Percentiles rank a stretch among this genome's conserved stretches.
Conservation (phyloP, 2,329 filamentous ascomycete genomes). For the Hymenoscyphus fraxineus region DNA sequence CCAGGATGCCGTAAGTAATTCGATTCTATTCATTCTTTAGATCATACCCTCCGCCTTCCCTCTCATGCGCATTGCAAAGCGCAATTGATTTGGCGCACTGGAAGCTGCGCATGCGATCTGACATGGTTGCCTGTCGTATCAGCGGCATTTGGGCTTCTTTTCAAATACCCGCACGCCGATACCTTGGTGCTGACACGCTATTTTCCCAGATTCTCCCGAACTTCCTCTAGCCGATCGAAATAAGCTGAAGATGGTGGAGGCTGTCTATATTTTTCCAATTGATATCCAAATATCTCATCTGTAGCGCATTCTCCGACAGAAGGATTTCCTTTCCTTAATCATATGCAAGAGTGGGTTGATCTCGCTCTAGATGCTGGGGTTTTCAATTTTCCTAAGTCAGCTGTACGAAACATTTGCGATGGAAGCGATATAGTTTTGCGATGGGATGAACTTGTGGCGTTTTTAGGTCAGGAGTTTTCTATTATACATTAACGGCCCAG, state of each 20-base stretch:
- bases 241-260: not conserved
- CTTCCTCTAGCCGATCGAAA: not conserved
- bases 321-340: not conserved
- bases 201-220: not conserved
- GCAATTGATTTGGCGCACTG: not conserved
- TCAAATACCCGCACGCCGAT: not conserved
- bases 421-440: not conserved
- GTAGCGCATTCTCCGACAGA: not conserved
- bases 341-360: not conserved
- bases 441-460: not conserved
- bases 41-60: not conserved
- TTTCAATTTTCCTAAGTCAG: not conserved
- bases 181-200: not conserved
- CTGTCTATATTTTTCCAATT: not conserved
- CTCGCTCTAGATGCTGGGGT: not conserved
- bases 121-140: not conserved
- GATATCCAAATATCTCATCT: not conserved
- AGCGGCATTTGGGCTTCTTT: not conserved
- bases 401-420: not conserved
- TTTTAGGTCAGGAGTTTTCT: not conserved
- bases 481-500: not conserved
- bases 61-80: not conserved
- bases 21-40: not conserved
- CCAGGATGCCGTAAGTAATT: constrained; percentile 31
- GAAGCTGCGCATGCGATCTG: not conserved